Conservation (phyloP, 768 basidiomycete genomes). For the Kwoniella bestiolae region DNA sequence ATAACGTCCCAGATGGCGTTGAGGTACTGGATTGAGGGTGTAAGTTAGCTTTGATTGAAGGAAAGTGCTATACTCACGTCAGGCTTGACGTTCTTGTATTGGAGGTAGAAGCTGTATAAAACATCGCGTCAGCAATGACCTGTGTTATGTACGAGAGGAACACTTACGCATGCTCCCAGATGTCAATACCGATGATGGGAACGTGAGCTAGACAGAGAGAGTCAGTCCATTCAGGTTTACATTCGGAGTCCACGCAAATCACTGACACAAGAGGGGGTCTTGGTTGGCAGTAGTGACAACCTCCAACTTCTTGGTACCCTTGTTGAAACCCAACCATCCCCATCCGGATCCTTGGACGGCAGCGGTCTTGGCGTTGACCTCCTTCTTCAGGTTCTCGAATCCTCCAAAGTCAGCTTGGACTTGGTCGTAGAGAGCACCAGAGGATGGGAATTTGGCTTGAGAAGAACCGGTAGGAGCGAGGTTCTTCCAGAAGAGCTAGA, state of each 20-base stretch:
- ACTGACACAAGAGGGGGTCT: conserved; percentile 75
- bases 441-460: conserved; percentile 66
- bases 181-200: conserved; percentile 88
- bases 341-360: conserved; percentile 92
- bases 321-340: conserved; percentile 90
- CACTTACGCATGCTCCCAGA: conserved; percentile 86
- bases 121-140: conserved; percentile 64
- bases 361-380: conserved; percentile 82
- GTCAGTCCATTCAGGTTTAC: neutral
- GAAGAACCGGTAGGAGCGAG: conserved; percentile 71
- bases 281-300: conserved; percentile 94
- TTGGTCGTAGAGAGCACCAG: conserved; percentile 64
- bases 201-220: conserved; percentile 64
- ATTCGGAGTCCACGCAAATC: neutral
- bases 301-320: conserved; percentile 73
- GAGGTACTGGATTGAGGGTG: conserved; percentile 69
- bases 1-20: conserved; percentile 93
- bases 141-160: neutral
- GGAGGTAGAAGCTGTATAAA: conserved; percentile 71
- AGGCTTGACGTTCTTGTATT: conserved; percentile 92
- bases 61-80: conserved; percentile 67
- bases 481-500: conserved; percentile 90
- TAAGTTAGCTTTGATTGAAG: neutral
- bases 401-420: conserved; percentile 65
- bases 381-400: conserved; percentile 72